These are phyloP conservation scores for Neofusicoccum ribis DNA, from an alignment of 2,329 filamentous ascomycete species.

Conservation along the genomic window DNA sequence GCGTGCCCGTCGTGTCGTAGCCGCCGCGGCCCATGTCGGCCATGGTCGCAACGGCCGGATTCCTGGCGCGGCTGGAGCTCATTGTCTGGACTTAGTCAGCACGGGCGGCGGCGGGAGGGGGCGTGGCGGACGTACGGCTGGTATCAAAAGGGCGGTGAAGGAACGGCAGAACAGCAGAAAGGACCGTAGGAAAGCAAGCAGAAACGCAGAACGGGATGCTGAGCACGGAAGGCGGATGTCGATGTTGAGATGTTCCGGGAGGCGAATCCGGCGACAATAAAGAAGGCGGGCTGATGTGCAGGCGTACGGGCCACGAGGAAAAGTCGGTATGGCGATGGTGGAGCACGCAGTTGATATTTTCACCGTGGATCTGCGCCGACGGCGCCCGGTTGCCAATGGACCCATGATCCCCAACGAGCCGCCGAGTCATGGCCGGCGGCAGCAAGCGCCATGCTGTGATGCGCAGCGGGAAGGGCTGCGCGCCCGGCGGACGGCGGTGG, in stretches of 20 bases:
- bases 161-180: slow-evolving; percentile 3
- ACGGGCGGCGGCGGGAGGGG: not conserved
- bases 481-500: not conserved
- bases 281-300: slow-evolving; percentile 14
- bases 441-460: not conserved
- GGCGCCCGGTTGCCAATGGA: not conserved
- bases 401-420: not conserved
- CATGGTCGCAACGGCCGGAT: not conserved
- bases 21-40: slow-evolving; percentile 51
- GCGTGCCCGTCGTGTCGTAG: slow-evolving; percentile 51
- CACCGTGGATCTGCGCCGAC: slow-evolving; percentile 16
- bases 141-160: not conserved
- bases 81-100: not conserved
- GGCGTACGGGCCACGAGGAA: slow-evolving; percentile 8
- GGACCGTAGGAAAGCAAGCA: slow-evolving; percentile 4
- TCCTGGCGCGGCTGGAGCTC: slow-evolving; percentile 3
- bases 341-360: slow-evolving; percentile 14
- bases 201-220: not conserved
- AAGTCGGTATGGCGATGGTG: slow-evolving; percentile 17
- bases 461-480: not conserved
- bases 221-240: not conserved
- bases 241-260: not conserved
- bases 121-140: not conserved
- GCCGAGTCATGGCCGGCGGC: slow-evolving; percentile 12
- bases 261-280: not conserved